Percentiles rank a stretch among this genome's conserved stretches.
Conservation (phyloP, 257 asterid genomes). For the Solanum corneliomulleri region DNA sequence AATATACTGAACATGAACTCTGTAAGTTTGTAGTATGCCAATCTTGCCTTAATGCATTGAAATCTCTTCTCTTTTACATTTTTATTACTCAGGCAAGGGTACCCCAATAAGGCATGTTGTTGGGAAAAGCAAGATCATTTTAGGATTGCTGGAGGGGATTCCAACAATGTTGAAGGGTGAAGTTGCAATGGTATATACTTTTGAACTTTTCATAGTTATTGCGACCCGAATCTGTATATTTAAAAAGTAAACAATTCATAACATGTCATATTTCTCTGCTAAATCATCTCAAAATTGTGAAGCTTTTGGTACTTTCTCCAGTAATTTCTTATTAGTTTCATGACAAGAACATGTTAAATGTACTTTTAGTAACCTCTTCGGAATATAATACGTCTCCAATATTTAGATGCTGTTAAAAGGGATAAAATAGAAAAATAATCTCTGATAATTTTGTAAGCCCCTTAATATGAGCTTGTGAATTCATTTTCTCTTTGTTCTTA, state of each 20-base stretch:
- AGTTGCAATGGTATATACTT: constrained; percentile 66
- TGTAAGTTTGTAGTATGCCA: neutral
- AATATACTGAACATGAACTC: neutral
- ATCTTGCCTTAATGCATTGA: neutral
- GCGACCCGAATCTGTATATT: neutral
- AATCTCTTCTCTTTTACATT: neutral
- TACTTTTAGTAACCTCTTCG: neutral
- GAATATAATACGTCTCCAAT: neutral
- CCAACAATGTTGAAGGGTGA: constrained; percentile 85
- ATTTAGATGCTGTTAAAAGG: neutral
- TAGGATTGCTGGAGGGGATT: constrained; percentile 89
- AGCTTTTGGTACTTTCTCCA: neutral
- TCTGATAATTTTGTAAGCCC: neutral
- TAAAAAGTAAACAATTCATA: neutral
- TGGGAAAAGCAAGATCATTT: constrained; percentile 84
- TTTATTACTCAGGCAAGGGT: constrained; percentile 50
- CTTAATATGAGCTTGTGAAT: neutral
- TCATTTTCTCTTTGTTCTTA: neutral
- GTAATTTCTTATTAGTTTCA: neutral
- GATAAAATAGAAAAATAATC: neutral
- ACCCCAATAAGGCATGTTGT: constrained; percentile 63
- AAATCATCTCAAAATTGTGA: neutral
- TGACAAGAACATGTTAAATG: neutral
- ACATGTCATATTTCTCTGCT: neutral
- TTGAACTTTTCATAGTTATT: neutral